Conservation (phyloP, 495 filamentous ascomycete species). For the Hypoxylon perforatum region DNA sequence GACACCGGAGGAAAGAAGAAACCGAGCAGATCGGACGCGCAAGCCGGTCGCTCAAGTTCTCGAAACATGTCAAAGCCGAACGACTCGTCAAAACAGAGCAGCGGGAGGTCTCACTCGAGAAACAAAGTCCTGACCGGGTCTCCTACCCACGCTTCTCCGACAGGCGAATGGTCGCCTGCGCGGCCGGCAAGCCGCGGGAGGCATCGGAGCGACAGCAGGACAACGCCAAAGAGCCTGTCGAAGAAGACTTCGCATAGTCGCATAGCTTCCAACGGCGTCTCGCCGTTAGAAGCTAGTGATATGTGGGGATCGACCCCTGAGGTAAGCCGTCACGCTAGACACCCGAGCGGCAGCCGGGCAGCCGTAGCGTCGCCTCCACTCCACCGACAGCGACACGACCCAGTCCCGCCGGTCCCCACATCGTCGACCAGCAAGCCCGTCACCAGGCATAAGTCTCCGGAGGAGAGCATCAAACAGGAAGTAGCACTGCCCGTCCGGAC, state of each 20-base stretch:
- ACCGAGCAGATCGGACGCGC: conserved; percentile 10
- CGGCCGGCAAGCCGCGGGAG: conserved; percentile 31
- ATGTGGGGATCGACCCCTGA: not conserved
- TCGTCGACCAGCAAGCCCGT: conserved; percentile 4
- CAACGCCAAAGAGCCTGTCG: conserved; percentile 10
- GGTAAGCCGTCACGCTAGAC: conserved; percentile 8
- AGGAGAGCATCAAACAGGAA: conserved; percentile 2
- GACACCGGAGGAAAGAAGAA: conserved; percentile 15
- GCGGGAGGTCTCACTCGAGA: conserved; percentile 25
- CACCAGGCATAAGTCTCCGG: conserved; percentile 11
- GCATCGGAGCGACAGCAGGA: conserved; percentile 17
- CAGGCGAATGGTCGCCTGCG: not conserved
- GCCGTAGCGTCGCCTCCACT: conserved; percentile 3
- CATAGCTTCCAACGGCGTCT: conserved; percentile 7
- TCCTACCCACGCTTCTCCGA: conserved; percentile 1
- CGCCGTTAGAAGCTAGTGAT: not conserved
- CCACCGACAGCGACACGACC: conserved; percentile 12
- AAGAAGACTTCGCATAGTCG: conserved; percentile 14
- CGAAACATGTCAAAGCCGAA: conserved; percentile 15
- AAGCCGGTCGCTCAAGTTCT: conserved; percentile 4
- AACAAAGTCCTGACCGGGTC: conserved; percentile 16
- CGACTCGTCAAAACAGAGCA: conserved; percentile 3
- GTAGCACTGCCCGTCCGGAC: conserved; percentile 11
- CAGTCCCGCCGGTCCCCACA: not conserved
- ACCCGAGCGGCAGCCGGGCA: conserved; percentile 1